These are phyloP conservation scores for Neocucurbitaria cava DNA, from an alignment of 2,329 filamentous ascomycete genomes.

Conservation along the genomic window DNA sequence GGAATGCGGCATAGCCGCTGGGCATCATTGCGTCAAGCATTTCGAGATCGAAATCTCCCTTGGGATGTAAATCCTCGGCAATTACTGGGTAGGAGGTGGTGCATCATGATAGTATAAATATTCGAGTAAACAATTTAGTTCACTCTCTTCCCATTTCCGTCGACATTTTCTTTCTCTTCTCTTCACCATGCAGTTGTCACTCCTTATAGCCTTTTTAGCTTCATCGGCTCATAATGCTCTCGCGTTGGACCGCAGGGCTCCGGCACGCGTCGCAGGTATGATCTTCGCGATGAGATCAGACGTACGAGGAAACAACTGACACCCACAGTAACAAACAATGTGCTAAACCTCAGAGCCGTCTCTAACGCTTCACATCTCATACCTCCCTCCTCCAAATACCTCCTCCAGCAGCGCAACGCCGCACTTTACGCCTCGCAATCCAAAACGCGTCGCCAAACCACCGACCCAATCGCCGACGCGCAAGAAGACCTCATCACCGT, in stretches of 20 bases:
- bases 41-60: slow-evolving; percentile 1
- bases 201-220: neutral
- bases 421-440: neutral
- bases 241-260: slow-evolving; percentile 4
- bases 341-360: slow-evolving; percentile 14
- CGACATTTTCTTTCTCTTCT: neutral
- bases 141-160: neutral
- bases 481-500: slow-evolving; percentile 31
- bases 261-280: slow-evolving; percentile 11
- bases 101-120: neutral
- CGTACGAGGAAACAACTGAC: neutral
- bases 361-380: slow-evolving; percentile 4
- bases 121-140: neutral
- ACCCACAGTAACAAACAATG: slow-evolving; percentile 14
- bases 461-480: slow-evolving; percentile 6
- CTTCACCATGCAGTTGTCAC: slow-evolving; percentile 9
- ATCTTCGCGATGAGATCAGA: neutral
- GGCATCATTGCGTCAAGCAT: neutral
- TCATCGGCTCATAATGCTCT: neutral
- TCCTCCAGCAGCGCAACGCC: slow-evolving; percentile 9
- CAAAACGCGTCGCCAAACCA: slow-evolving; percentile 5
- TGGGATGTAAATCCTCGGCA: neutral
- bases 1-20: slow-evolving; percentile 8
- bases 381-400: slow-evolving; percentile 14
- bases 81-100: neutral